Base-by-base conservation (phyloP, 495 filamentous ascomycete species). In the Margaritispora aquatica region DNA sequence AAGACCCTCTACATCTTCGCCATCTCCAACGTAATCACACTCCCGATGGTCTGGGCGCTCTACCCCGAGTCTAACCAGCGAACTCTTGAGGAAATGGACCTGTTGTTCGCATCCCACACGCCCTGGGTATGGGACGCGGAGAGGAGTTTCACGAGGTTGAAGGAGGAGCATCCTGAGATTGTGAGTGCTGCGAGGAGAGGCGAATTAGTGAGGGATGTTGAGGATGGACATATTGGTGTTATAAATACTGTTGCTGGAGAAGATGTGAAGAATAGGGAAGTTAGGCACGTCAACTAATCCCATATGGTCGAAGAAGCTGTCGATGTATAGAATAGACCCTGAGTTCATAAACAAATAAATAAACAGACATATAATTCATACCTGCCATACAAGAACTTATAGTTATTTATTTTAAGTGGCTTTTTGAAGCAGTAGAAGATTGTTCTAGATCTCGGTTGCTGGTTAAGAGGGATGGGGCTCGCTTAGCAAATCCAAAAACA, bases 1-100 rank as follows among this genome's bases (percentile, higher is more conserved):
- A 87, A 85, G 68, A 88, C 85, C 0, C 74, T 87, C 8, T 85
- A 88, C 61, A 81, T 88, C 22, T 88, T 88, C 64, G 85, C 76
- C 13, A 78, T 78, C 26, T 79, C 75, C 67, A 88, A 87, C 66
- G 75, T 84, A 26, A 70, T 86, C 62, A 78, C 78, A 5, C 80
- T 87, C 17, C 82, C 82, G 10, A 83, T 86, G 71, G 81, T 88
- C 22, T 88, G 83, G 81, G 82, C 80, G n/a, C 60, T 86, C 0
- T 88, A 88, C 54, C 85, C 85, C 0, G 84, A 89, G 65, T 83
- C 78, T 24, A 85, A 83, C 65, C 84, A 87, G 67, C 81, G 84
- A 15, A 86, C 84, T 0, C 72, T 88, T 20, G 85, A 88, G 60
- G 85, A 87, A 57, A 88, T 88, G 76, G 81, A 88, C 61, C 71